These are phyloP conservation scores for Aspergillus texensis DNA, from an alignment of 2,329 filamentous ascomycete genomes.

Conservation along the genomic window DNA sequence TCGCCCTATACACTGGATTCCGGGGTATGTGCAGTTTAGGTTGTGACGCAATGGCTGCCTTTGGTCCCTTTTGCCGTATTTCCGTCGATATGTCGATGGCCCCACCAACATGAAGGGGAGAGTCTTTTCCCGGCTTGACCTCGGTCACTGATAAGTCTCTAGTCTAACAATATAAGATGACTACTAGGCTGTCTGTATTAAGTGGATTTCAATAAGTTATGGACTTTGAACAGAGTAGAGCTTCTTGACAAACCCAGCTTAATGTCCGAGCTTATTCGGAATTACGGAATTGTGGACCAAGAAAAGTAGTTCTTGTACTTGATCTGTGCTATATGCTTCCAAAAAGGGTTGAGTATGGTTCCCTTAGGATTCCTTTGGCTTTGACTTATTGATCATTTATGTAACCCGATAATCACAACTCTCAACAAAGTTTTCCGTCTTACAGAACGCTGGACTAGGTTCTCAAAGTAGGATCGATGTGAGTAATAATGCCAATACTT, in stretches of 20 bases:
- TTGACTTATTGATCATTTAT: not conserved
- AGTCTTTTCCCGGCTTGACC: not conserved
- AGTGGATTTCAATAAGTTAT: not conserved
- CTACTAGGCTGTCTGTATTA: not conserved
- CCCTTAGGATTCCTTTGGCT: not conserved
- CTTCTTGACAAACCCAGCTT: not conserved
- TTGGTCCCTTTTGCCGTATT: not conserved
- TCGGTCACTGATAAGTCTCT: not conserved
- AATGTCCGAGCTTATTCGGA: not conserved
- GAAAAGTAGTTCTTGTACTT: not conserved
- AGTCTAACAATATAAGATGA: not conserved
- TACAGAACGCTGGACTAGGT: too few species aligned
- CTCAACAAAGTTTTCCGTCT: not conserved
- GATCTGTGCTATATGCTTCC: not conserved
- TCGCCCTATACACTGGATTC: not conserved
- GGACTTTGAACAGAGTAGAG: not conserved
- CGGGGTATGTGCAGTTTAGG: not conserved
- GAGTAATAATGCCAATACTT: not conserved
- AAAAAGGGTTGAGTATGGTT: not conserved
- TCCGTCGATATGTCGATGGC: not conserved
- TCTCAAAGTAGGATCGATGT: too few species aligned
- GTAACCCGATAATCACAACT: not conserved
- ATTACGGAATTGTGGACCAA: not conserved
- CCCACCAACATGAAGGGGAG: not conserved
- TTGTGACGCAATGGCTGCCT: not conserved